phyloP scores from a whole-genome alignment of 495 filamentous ascomycete species.

The Penicillium desertorum region DNA sequence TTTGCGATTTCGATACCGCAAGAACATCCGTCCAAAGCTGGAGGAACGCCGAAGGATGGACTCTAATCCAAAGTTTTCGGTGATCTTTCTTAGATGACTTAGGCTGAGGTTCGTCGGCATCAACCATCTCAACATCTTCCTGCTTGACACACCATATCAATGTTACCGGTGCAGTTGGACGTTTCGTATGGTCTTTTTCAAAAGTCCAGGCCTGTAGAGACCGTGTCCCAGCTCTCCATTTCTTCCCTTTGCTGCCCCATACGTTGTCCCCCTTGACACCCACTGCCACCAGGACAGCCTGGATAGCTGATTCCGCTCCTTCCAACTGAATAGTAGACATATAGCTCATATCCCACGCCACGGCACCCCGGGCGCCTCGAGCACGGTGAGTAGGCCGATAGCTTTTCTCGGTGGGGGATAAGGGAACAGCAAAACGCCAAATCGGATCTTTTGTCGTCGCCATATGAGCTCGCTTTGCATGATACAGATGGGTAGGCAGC shows the following conservation, averaged over 20 bases:
- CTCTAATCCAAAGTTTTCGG: slow-evolving; percentile 67
- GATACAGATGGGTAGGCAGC: slow-evolving; percentile 93
- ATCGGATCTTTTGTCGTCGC: slow-evolving; percentile 71
- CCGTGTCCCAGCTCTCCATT: slow-evolving; percentile 74
- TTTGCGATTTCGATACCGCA: slow-evolving; percentile 65
- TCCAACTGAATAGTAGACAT: slow-evolving; percentile 81
- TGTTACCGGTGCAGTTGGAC: slow-evolving; percentile 71
- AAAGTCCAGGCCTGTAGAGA: slow-evolving; percentile 66
- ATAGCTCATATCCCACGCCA: slow-evolving; percentile 95
- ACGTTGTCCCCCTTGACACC: slow-evolving; percentile 55
- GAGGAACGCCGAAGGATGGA: slow-evolving; percentile 86
- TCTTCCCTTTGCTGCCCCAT: slow-evolving; percentile 62
- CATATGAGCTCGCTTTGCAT: slow-evolving; percentile 90
- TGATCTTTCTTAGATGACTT: slow-evolving; percentile 42
- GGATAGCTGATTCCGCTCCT: slow-evolving; percentile 61
- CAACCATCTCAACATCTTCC: slow-evolving; percentile 39
- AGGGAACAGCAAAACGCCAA: slow-evolving; percentile 85
- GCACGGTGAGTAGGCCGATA: slow-evolving; percentile 87
- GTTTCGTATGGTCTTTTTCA: slow-evolving; percentile 52
- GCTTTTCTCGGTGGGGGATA: slow-evolving; percentile 83
- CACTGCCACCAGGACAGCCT: slow-evolving; percentile 62
- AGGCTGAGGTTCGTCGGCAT: slow-evolving; percentile 25
- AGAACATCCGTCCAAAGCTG: slow-evolving; percentile 81
- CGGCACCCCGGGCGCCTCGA: slow-evolving; percentile 61
- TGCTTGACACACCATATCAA: slow-evolving; percentile 64